These are phyloP conservation scores for Neurospora sp. DNA, from an alignment of 495 filamentous ascomycete genomes.

Conservation along the genomic window DNA sequence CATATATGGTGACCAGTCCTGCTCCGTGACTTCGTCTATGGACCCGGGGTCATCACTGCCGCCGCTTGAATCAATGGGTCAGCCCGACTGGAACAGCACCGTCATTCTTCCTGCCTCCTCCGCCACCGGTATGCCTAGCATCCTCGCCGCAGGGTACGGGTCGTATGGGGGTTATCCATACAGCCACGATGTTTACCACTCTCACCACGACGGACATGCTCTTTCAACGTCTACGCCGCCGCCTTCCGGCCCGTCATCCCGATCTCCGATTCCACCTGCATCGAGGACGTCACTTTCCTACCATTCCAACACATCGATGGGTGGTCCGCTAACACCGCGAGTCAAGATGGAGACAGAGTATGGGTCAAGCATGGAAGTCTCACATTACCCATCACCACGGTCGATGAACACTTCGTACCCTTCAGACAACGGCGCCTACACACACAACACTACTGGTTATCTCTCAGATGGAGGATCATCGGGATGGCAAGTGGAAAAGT, in stretches of 20 bases:
- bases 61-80: conserved; percentile 33
- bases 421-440: conserved; percentile 27
- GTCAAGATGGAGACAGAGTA: conserved; percentile 46
- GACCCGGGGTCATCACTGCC: conserved; percentile 31
- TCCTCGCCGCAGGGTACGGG: conserved; percentile 44
- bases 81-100: conserved; percentile 30
- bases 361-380: conserved; percentile 27
- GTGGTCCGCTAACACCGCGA: conserved; percentile 28
- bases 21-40: conserved; percentile 28
- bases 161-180: conserved; percentile 40
- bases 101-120: conserved; percentile 31
- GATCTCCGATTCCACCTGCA: conserved; percentile 27
- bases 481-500: conserved; percentile 32
- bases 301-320: conserved; percentile 24
- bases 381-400: conserved; percentile 39
- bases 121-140: conserved; percentile 32
- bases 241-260: conserved; percentile 28
- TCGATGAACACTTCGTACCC: conserved; percentile 32
- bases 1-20: conserved; percentile 33
- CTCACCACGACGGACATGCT: conserved; percentile 33
- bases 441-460: conserved; percentile 33
- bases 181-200: conserved; percentile 38
- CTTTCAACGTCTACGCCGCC: conserved; percentile 32
- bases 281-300: conserved; percentile 28
- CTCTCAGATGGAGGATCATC: conserved; percentile 37